Base-by-base conservation (phyloP, 495 filamentous ascomycete genomes). In the Podospora pseudoanserina region DNA sequence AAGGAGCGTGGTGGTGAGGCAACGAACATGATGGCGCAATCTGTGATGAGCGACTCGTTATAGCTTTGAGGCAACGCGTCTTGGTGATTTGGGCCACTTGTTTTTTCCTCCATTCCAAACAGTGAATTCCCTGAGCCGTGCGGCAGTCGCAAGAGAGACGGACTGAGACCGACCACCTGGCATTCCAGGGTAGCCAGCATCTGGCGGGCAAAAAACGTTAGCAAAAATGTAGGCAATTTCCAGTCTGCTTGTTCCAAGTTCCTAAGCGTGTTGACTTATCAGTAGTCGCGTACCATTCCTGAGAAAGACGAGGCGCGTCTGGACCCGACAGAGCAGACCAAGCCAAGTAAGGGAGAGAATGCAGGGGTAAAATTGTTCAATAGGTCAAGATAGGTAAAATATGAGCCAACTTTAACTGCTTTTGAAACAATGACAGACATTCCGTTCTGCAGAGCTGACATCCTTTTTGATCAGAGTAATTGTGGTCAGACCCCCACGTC, bases 161-260 rank as follows among this genome's bases (percentile, higher is more conserved):
- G 3, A 49, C 39, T 26, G 55, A 58, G 5, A 26, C 1, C 55
- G 55, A 23, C 16, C 55, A 58, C n/a, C 55, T 13, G n/a, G 55
- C 55, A 58, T 58, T 58, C 55, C 55, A 58, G 15, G 39, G 39
- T 11, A 5, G 39, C 39, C 39, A 49, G 13, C 13, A 11, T 49
- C 15, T 58, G 18, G 18, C 11, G 55, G n/a, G 5, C 6, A 56
- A 58, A 0, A 19, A 18, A 5, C 11, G 16, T 18, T 20, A 58
- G 55, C n/a, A 58, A 58, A 58, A 58, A 58, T 58, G 55, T 23
- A 26, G 6, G 55, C 18, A 58, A 58, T 58, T 58, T 58, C 55
- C 55, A 6, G 55, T 58, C 4, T 2, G n/a, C n/a, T 26, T 20
- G 55, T 20, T 5, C 23, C 55, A 58, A 58, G 55, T 58, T 58